A percentile compares a stretch with the other conserved stretches of the same genome.
phyloP scores from a whole-genome alignment of 306 rosid genomes.

The Quillaja saponaria region DNA sequence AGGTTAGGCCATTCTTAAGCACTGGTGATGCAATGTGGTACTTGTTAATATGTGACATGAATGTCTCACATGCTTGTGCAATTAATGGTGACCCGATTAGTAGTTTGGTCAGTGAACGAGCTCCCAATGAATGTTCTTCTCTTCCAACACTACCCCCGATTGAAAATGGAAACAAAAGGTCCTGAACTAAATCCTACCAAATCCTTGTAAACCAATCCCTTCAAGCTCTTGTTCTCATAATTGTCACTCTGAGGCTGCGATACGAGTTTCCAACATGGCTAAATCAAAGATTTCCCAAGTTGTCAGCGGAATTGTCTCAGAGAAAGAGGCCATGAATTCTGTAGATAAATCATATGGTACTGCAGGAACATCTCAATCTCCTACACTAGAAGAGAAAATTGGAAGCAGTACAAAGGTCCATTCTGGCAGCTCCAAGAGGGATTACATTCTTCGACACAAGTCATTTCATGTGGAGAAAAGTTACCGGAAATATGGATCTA shows the following conservation, averaged over 20 bases:
- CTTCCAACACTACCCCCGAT: conserved; percentile 43
- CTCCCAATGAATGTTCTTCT: conserved; percentile 44
- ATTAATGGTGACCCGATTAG: conserved; percentile 59
- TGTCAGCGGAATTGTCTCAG: conserved; percentile 37
- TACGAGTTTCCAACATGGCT: conserved; percentile 38
- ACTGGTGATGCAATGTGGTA: conserved; percentile 97
- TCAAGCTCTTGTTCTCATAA: conserved; percentile 35
- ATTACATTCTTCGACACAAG: conserved; percentile 79
- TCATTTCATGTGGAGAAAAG: conserved; percentile 71
- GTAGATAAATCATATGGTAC: conserved; percentile 48
- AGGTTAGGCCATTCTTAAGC: conserved; percentile 84
- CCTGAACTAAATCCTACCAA: conserved; percentile 56
- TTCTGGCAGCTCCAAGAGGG: conserved; percentile 64
- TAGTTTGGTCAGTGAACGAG: conserved; percentile 42
- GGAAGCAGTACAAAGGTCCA: conserved; percentile 58
- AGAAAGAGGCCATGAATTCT: conserved; percentile 46
- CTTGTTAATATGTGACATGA: conserved; percentile 83
- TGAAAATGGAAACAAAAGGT: conserved; percentile 52
- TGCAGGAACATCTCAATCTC: conserved; percentile 53
- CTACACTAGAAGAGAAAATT: conserved; percentile 54
- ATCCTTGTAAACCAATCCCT: conserved; percentile 46
- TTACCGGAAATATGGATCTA: conserved; percentile 66
- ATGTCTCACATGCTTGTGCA: conserved; percentile 85
- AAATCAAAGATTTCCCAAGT: conserved; percentile 43
- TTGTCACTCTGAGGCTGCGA: conserved; percentile 49